A percentile compares a stretch with the other conserved stretches of the same genome.
phyloP scores from a whole-genome alignment of 345 rosid species.

The Rhodamnia argentea region DNA sequence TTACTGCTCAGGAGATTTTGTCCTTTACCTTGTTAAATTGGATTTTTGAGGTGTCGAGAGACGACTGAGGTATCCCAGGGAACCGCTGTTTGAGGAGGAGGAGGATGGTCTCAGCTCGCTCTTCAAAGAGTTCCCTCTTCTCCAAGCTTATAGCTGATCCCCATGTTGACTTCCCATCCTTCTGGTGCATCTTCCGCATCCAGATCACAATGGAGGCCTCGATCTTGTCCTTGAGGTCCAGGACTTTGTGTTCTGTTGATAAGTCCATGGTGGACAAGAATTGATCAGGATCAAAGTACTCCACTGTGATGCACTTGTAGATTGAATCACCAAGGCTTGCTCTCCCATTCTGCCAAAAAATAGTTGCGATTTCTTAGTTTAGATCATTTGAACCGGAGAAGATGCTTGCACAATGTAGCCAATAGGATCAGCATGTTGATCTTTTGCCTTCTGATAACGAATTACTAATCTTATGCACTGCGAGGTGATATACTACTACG shows the following conservation, averaged over 20 bases:
- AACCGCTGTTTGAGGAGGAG: constrained; percentile 71
- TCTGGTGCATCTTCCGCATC: constrained; percentile 75
- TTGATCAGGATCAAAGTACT: constrained; percentile 68
- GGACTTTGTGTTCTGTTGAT: constrained; percentile 73
- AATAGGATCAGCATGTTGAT: background rate
- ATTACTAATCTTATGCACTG: background rate
- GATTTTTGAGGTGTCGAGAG: constrained; percentile 85
- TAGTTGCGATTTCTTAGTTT: background rate
- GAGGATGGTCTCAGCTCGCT: constrained; percentile 79
- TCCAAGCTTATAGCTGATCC: constrained; percentile 85
- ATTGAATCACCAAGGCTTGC: constrained; percentile 86
- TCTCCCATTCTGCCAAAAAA: constrained; percentile 56
- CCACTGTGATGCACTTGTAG: constrained; percentile 82
- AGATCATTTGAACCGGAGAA: background rate
- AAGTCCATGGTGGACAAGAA: constrained; percentile 70
- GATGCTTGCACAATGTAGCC: background rate
- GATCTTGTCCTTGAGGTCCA: constrained; percentile 78
- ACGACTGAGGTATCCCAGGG: constrained; percentile 84
- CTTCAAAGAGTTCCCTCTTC: constrained; percentile 92
- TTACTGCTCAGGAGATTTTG: background rate
- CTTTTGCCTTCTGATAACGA: background rate
- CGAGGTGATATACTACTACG: background rate
- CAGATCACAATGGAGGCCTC: constrained; percentile 94
- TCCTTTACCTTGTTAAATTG: constrained; percentile 59
- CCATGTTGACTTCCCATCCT: constrained; percentile 85